Evolutionary conservation across 1,139 yeast species (phyloP).

Genomic region (Scheffersomyces titani): DNA sequence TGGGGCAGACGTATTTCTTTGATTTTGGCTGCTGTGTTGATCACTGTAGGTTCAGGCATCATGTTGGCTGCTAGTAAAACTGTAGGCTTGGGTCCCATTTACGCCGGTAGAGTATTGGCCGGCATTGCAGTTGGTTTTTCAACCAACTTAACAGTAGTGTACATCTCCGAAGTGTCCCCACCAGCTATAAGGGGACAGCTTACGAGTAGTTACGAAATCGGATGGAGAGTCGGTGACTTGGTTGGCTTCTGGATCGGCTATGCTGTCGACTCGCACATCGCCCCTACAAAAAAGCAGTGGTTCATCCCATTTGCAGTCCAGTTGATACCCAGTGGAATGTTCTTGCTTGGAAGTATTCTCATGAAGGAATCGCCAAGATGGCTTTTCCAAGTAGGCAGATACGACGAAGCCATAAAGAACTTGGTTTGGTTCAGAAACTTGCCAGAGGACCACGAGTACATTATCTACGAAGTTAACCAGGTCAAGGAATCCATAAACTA

Average conservation of each 20-base stretch:
- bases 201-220: constrained; percentile 41
- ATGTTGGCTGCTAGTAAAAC: constrained; percentile 36
- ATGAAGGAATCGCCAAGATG: constrained; percentile 45
- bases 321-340: constrained; percentile 42
- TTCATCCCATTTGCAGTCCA: constrained; percentile 46
- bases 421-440: constrained; percentile 41
- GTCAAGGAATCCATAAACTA: constrained; percentile 23
- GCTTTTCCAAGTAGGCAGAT: constrained; percentile 36
- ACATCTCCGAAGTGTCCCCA: constrained; percentile 42
- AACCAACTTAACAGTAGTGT: constrained; percentile 44
- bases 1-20: constrained; percentile 41
- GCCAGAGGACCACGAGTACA: constrained; percentile 39
- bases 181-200: constrained; percentile 44
- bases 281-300: constrained; percentile 37
- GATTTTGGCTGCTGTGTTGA: constrained; percentile 32
- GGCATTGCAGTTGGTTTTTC: constrained; percentile 45
- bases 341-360: constrained; percentile 33
- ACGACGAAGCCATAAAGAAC: constrained; percentile 37
- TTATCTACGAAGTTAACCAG: constrained; percentile 35
- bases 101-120: constrained; percentile 43
- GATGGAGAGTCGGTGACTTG: constrained; percentile 46
- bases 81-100: constrained; percentile 40
- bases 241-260: constrained; percentile 48
- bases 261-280: constrained; percentile 36
- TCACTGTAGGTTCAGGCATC: constrained; percentile 41